Evolutionary conservation across 2,329 filamentous ascomycete genomes (phyloP), one percentile per base, ranked within the genome.

Genomic region (Aureobasidium vineae): DNA sequence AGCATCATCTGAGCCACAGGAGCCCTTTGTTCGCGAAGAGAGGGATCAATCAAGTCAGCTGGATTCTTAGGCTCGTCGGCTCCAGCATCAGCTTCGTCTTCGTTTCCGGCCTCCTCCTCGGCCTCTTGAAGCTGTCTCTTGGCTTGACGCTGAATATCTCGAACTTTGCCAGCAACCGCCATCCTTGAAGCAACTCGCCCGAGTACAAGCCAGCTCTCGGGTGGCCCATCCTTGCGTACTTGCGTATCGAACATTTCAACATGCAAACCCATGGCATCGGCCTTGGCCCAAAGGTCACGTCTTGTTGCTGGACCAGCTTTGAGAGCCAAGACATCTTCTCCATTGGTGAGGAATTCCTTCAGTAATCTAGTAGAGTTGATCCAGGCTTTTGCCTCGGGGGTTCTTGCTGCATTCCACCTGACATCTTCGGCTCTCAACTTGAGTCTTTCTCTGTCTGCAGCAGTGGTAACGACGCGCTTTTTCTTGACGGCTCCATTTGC

Each of bases 301-400:
- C 61, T n/a, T 6, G 49, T 43, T 3, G 11, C 36, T 3, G 61
- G 15, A 7, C 11, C 38, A 28, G 36, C 49, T 15, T 54, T 64
- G 10, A 64, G 49, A 36, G 61, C 36, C 38, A 64, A 13, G 16
- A 64, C 49, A 8, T 64, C 47, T n/a, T 64, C 61, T 28, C 38
- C 21, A 7, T 10, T 43, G 11, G 43, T 15, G 3, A 64, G 28
- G 19, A 36, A 43, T 13, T 64, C 61, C 8, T 45, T 64, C 19
- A 64, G 13, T 26, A 64, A 21, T 26, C 49, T 53, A 19, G 61
- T 33, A 19, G 61, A 54, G 23, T 64, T 64, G 26, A 64, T 54
- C 61, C 61, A 64, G 28, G 61, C 61, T 49, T 54, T 64, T 64
- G 61, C 61, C 36, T 64, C 61, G 1, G 47, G 36, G 1, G 61